Conservation (phyloP, 208 protist species). For the Naegleria gruberi region DNA sequence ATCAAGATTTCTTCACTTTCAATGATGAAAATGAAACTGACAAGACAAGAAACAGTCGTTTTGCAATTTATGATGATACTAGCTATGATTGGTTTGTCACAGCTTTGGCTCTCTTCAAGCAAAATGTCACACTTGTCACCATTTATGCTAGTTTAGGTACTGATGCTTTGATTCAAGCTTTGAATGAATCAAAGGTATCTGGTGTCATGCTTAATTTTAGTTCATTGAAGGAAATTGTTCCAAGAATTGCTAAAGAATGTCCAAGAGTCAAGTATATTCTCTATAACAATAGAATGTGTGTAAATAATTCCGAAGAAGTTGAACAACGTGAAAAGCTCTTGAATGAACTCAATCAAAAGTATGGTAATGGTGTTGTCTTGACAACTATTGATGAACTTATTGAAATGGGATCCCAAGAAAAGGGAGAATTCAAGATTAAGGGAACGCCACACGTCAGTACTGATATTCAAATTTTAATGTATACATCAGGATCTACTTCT, state of each 20-base stretch:
- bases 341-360: neutral
- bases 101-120: neutral
- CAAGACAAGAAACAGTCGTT: neutral
- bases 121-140: neutral
- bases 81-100: neutral
- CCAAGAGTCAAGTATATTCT: neutral
- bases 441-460: constrained; percentile 65
- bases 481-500: constrained; percentile 70
- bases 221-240: neutral
- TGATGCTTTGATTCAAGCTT: neutral
- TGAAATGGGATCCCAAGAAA: constrained; percentile 11
- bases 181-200: neutral
- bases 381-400: neutral
- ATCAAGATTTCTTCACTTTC: neutral
- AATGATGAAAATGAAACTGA: neutral
- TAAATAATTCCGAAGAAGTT: neutral
- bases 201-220: neutral
- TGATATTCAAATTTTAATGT: constrained; percentile 60
- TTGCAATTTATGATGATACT: constrained; percentile 14
- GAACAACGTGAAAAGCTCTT: neutral
- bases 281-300: neutral
- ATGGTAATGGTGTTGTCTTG: neutral
- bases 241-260: neutral
- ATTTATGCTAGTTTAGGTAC: neutral
- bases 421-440: constrained; percentile 21